These are phyloP conservation scores for Trypanosoma rangeli DNA, from an alignment of 208 protist species.

Conservation along the genomic window DNA sequence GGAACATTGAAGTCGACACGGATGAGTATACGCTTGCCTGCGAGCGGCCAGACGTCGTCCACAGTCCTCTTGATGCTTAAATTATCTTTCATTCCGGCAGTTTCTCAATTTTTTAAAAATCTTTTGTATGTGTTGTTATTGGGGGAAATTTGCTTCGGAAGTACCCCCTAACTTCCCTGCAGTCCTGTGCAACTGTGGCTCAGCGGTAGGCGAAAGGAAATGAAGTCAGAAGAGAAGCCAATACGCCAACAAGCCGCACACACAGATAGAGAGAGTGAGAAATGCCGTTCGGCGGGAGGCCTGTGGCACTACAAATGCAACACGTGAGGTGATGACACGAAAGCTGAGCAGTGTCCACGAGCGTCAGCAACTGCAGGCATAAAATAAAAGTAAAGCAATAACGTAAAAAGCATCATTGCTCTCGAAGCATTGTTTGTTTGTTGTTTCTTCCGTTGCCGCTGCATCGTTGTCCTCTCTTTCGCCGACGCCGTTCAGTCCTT, in stretches of 20 bases:
- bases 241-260: too few species aligned
- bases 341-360: too few species aligned
- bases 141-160: not conserved
- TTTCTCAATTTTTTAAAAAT: conserved; percentile 3
- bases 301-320: too few species aligned
- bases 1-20: conserved; percentile 98
- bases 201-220: too few species aligned
- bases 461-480: not conserved
- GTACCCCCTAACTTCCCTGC: not conserved
- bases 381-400: not conserved
- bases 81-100: conserved; percentile 31
- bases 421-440: not conserved
- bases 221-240: too few species aligned
- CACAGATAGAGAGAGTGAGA: too few species aligned
- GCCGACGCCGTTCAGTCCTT: not conserved
- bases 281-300: too few species aligned
- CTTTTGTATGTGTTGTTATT: not conserved
- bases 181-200: too few species aligned
- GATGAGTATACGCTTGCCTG: conserved; percentile 93
- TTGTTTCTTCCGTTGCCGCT: not conserved
- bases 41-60: conserved; percentile 86
- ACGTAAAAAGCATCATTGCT: not conserved
- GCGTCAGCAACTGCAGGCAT: not conserved
- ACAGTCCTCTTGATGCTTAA: conserved; percentile 74
- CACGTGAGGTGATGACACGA: too few species aligned